phyloP scores from a whole-genome alignment of 257 asterid genomes.

The Misopates orontium region DNA sequence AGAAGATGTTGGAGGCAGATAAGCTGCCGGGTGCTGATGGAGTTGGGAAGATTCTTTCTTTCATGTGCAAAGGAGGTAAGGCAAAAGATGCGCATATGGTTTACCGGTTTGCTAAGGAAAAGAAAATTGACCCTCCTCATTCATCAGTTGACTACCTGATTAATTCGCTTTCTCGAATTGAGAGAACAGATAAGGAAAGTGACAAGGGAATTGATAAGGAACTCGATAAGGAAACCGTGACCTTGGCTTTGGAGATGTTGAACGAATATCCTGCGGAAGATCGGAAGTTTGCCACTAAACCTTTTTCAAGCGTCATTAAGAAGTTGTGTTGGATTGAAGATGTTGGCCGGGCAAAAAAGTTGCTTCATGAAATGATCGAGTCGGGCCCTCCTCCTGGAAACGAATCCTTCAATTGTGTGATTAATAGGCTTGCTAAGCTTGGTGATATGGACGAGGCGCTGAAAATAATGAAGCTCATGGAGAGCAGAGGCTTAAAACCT shows the following conservation, averaged over 20 bases:
- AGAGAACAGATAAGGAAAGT: conserved; percentile 33
- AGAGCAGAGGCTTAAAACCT: conserved; percentile 78
- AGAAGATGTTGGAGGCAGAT: conserved; percentile 64
- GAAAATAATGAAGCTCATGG: conserved; percentile 52
- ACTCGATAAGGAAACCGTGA: conserved; percentile 47
- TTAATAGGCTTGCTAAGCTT: conserved; percentile 61
- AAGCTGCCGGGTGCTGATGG: conserved; percentile 53
- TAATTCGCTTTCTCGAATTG: conserved; percentile 50
- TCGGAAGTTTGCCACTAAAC: conserved; percentile 50
- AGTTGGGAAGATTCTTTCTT: conserved; percentile 66
- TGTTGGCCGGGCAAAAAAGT: conserved; percentile 52
- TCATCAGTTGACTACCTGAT: conserved; percentile 53
- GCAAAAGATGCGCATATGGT: conserved; percentile 70
- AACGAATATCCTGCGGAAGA: conserved; percentile 48
- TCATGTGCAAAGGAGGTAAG: conserved; percentile 67
- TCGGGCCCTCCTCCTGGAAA: conserved; percentile 87
- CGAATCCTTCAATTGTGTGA: conserved; percentile 56
- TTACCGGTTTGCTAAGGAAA: conserved; percentile 68
- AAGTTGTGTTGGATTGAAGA: conserved; percentile 79
- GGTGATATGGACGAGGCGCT: conserved; percentile 67
- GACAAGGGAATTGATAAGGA: conserved; percentile 36
- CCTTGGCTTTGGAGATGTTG: conserved; percentile 62
- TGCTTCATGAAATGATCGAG: conserved; percentile 69
- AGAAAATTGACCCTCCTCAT: conserved; percentile 42
- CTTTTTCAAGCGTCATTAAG: conserved; percentile 58